Percentiles rank a stretch among this genome's conserved stretches.
Conservation (phyloP, 148 eudicot genomes). For the Camellia granthamiana region DNA sequence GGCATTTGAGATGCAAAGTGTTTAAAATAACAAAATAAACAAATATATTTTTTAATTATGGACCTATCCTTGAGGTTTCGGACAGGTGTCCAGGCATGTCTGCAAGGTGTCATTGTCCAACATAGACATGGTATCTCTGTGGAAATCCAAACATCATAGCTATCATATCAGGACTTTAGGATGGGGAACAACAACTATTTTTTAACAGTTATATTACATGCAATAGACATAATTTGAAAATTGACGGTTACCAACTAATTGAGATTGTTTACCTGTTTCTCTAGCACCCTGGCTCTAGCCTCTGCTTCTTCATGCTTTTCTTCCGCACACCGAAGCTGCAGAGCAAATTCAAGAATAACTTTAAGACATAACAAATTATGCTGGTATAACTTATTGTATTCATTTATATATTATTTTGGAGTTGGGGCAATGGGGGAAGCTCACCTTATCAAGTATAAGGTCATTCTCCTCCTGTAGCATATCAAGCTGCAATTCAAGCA, state of each 20-base stretch:
- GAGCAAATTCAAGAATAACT: slow-evolving; percentile 21
- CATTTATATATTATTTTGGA: background rate
- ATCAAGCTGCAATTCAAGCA: slow-evolving; percentile 74
- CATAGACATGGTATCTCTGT: background rate
- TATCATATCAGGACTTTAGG: background rate
- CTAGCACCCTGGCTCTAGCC: slow-evolving; percentile 83
- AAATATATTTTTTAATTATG: background rate
- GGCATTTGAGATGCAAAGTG: no score
- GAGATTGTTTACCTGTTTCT: slow-evolving; percentile 68
- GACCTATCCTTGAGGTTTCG: background rate
- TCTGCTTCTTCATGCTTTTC: slow-evolving; percentile 87
- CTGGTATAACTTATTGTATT: background rate
- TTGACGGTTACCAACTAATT: slow-evolving; percentile 6
- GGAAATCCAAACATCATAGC: background rate
- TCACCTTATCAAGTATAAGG: slow-evolving; percentile 69
- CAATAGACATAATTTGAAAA: background rate
- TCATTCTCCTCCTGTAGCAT: slow-evolving; percentile 98
- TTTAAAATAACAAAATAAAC: background rate
- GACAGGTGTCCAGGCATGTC: background rate
- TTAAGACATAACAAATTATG: background rate
- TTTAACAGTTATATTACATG: background rate
- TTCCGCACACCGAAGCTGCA: slow-evolving; percentile 83
- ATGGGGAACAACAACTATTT: background rate
- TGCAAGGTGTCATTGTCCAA: background rate
- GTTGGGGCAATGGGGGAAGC: slow-evolving; percentile 11